These are phyloP conservation scores for Ceratocystiopsis minuta DNA, from an alignment of 2,329 filamentous ascomycete genomes.

Conservation along the genomic window DNA sequence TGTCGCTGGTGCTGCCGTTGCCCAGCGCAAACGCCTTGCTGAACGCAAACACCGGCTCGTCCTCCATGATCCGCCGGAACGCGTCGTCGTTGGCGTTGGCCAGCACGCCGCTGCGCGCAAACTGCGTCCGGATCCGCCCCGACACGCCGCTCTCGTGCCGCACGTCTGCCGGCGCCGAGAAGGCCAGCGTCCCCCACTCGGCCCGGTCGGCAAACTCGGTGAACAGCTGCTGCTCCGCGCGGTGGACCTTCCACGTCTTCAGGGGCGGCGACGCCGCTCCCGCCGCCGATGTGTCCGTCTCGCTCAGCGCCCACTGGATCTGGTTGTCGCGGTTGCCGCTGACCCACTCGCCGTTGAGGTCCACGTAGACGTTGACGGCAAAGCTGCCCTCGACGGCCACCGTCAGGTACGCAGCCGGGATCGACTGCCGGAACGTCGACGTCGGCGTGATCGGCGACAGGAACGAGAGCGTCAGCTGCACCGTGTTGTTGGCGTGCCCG, in stretches of 20 bases:
- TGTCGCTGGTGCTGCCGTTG: slow-evolving; percentile 18
- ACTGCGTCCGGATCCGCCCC: slow-evolving; percentile 44
- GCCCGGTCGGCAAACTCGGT: slow-evolving; percentile 57
- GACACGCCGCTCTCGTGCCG: slow-evolving; percentile 57
- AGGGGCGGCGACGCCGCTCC: slow-evolving; percentile 15
- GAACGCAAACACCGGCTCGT: slow-evolving; percentile 69
- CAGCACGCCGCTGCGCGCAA: slow-evolving; percentile 48
- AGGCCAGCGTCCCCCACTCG: slow-evolving; percentile 71
- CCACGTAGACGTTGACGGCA: slow-evolving; percentile 45
- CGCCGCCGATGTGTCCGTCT: slow-evolving; percentile 14
- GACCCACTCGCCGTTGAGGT: slow-evolving; percentile 64
- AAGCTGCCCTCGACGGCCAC: slow-evolving; percentile 50
- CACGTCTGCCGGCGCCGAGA: slow-evolving; percentile 51
- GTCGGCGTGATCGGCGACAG: slow-evolving; percentile 67
- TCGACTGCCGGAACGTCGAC: slow-evolving; percentile 60
- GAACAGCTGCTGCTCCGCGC: slow-evolving; percentile 46
- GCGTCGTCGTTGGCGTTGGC: slow-evolving; percentile 30
- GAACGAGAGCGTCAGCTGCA: slow-evolving; percentile 31
- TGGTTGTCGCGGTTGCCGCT: slow-evolving; percentile 53
- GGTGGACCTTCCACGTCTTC: slow-evolving; percentile 49
- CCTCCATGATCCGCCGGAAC: slow-evolving; percentile 55
- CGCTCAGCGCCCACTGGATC: slow-evolving; percentile 50
- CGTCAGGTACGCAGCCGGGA: slow-evolving; percentile 67
- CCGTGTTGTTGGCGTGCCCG: slow-evolving; percentile 10
- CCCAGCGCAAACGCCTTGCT: slow-evolving; percentile 40